Evolutionary conservation across 2,329 filamentous ascomycete genomes (phyloP), one percentile per base, ranked within the genome.

Genomic region (Phialophora macrospora): DNA sequence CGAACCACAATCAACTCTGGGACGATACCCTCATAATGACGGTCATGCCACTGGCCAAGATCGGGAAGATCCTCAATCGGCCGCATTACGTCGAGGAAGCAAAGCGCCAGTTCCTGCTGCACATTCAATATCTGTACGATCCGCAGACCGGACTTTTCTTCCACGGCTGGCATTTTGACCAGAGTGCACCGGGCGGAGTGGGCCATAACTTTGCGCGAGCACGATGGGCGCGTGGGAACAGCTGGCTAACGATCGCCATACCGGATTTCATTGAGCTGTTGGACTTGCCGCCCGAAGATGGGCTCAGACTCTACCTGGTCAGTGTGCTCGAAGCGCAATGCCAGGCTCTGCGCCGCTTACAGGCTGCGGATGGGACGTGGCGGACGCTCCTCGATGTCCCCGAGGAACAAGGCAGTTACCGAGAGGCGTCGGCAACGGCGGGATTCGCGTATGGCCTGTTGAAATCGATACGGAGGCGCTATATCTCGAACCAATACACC

Each of bases 1-100:
- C 85, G 69, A 92, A 94, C 76, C 82, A 87, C 68, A 84, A 91
- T 75, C 89, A 93, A 79, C 82, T 93, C 24, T 94, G 91, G 91
- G 91, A 93, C 71, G 91, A 94, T 75, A 94, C 91, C 5, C 82
- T 94, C 52, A 93, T 94, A 90, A 94, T 94, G 91, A 93, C 90
- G 0, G 90, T 92, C 5, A 80, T 93, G 77, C 91, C 91, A 1
- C 81, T 93, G 20, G 90, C 90, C 20, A 93, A 93, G 80, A 93
- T 93, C 67, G 91, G 91, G 0, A 83, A 88, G 63, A 80, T 92
- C 3, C 83, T 94, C 2, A 81, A 85, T 67, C 81, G 90, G 1
- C 88, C 89, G 0, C 84, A 90, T 70, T 94, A 94, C 74, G 81
- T 93, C 28, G 88, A 87, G 49, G 91, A 94, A 77, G 90, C 90